A percentile compares a stretch with the other conserved stretches of the same genome.
Conservation (phyloP, 2,329 filamentous ascomycete species). For the Colletotrichum simmondsii region DNA sequence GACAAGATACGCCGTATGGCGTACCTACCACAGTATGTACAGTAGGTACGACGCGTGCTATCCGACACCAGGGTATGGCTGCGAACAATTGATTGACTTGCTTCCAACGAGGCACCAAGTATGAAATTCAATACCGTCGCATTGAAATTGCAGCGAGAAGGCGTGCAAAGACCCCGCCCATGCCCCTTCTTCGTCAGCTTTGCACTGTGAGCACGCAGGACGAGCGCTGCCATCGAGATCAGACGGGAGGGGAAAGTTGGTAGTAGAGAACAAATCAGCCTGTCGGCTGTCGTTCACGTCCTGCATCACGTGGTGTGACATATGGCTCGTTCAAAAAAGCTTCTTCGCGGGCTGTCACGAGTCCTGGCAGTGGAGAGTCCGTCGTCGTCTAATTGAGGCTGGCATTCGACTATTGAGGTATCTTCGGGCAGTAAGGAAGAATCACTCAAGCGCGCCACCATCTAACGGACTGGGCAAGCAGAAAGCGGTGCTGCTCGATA, state of each 20-base stretch:
- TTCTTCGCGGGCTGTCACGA: not conserved
- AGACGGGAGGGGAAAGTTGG: not conserved
- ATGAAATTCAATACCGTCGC: not conserved
- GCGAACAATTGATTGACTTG: not conserved
- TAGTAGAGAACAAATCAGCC: not conserved
- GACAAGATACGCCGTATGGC: not conserved
- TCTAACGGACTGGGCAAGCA: not conserved
- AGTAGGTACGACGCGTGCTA: slow-evolving; percentile 1
- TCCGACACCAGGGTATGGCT: slow-evolving; percentile 10
- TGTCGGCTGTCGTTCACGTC: not conserved
- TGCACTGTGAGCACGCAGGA: not conserved
- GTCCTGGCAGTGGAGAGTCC: not conserved
- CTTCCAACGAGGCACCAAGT: not conserved
- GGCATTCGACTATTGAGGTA: not conserved
- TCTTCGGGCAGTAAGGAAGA: not conserved
- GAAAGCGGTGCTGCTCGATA: not conserved
- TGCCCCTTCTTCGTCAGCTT: not conserved
- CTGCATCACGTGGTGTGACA: not conserved
- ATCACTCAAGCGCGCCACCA: not conserved
- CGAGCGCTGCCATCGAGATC: not conserved
- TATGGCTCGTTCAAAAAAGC: not conserved
- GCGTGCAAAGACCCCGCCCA: not conserved
- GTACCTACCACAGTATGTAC: no score
- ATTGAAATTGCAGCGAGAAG: slow-evolving; percentile 6
- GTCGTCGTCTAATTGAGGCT: not conserved